Evolutionary conservation across 2,329 filamentous ascomycete species (phyloP).

Genomic region (Xylaria sp.): DNA sequence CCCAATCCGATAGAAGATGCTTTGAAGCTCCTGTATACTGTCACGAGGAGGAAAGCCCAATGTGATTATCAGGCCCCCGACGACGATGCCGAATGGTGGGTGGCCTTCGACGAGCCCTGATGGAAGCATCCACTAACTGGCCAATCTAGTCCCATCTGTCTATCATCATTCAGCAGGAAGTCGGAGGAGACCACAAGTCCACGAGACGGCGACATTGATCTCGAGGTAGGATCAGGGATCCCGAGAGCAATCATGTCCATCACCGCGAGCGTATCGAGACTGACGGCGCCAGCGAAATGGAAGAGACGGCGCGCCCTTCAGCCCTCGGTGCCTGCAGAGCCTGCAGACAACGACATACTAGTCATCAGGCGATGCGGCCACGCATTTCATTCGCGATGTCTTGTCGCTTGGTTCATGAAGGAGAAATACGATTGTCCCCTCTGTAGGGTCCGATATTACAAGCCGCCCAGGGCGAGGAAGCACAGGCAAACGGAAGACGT

Average conservation of each 20-base stretch:
- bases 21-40: conserved; percentile 2
- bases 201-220: not conserved
- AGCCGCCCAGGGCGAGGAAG: conserved; percentile 5
- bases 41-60: conserved; percentile 11
- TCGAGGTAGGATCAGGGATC: not conserved
- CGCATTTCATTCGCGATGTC: conserved; percentile 54
- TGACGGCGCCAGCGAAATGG: not conserved
- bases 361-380: conserved; percentile 54
- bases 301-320: conserved; percentile 22
- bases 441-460: conserved; percentile 53
- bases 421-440: conserved; percentile 54
- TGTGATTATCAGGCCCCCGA: not conserved
- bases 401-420: conserved; percentile 55
- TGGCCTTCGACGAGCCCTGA: not conserved
- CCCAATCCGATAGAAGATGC: not conserved
- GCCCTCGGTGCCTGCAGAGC: conserved; percentile 21
- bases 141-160: conserved; percentile 45
- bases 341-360: conserved; percentile 50
- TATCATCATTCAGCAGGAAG: conserved; percentile 39
- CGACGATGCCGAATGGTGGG: conserved; percentile 24
- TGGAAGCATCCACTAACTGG: not conserved
- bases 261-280: not conserved
- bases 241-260: not conserved
- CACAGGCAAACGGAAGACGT: not conserved
- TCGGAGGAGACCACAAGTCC: conserved; percentile 8